These are phyloP conservation scores for Actinidia polygama DNA, from an alignment of 179 eudicot species.

Conservation along the genomic window DNA sequence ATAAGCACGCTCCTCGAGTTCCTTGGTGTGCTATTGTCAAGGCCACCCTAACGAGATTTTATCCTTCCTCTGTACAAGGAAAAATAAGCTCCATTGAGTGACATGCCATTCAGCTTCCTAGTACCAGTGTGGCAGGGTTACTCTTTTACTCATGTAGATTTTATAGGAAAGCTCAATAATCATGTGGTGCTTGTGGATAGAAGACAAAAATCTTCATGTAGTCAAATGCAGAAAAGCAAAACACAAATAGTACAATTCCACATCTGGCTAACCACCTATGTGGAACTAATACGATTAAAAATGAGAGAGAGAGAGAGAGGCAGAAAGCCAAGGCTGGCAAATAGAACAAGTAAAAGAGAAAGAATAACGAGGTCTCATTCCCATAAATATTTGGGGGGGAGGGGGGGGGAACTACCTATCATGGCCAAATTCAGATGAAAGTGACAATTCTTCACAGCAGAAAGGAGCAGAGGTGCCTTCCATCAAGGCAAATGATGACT, in stretches of 20 bases:
- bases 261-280: background rate
- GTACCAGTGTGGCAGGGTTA: too few relatives aligned
- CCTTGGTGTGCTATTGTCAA: background rate
- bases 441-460: constrained; percentile 81
- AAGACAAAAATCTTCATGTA: background rate
- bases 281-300: background rate
- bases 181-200: background rate
- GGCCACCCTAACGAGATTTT: background rate
- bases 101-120: constrained; percentile 3
- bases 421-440: constrained; percentile 90
- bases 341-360: background rate
- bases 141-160: background rate
- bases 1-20: too few relatives aligned
- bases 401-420: constrained; percentile 55
- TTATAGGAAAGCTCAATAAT: background rate
- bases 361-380: background rate
- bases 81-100: constrained; percentile 1
- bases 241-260: background rate
- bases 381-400: background rate
- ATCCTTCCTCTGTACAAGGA: background rate
- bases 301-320: too few relatives aligned
- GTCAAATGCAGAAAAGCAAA: background rate
- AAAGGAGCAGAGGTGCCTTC: constrained; percentile 67
- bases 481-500: constrained; percentile 34
- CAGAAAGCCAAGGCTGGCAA: background rate